These are phyloP conservation scores for Colletotrichum godetiae DNA, from an alignment of 2,329 filamentous ascomycete species.

Conservation along the genomic window DNA sequence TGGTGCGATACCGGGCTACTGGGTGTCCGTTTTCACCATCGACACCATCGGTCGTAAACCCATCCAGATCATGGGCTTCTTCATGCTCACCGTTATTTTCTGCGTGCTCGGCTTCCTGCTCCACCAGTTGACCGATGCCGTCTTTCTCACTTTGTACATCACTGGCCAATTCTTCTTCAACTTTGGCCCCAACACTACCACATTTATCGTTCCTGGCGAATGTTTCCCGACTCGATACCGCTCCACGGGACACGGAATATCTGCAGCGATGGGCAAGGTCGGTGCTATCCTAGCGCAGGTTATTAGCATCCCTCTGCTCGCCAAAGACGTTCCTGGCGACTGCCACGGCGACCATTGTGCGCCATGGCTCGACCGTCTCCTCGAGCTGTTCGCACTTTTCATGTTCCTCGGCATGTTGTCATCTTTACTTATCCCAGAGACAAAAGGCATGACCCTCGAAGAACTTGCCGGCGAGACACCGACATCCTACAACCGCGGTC, in stretches of 20 bases:
- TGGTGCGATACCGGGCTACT: slow-evolving; percentile 83
- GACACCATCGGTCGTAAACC: slow-evolving; percentile 83
- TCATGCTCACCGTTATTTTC: slow-evolving; percentile 71
- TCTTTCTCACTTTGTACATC: slow-evolving; percentile 71
- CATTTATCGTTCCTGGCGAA: slow-evolving; percentile 73
- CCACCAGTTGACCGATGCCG: slow-evolving; percentile 56
- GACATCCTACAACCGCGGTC: slow-evolving; percentile 66
- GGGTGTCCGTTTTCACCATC: slow-evolving; percentile 78
- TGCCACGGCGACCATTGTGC: slow-evolving; percentile 61
- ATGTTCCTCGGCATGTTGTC: slow-evolving; percentile 79
- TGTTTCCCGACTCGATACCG: slow-evolving; percentile 74
- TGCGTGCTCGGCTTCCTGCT: slow-evolving; percentile 72
- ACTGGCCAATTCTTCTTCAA: slow-evolving; percentile 76
- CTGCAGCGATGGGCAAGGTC: slow-evolving; percentile 74
- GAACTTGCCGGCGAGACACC: slow-evolving; percentile 75
- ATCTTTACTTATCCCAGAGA: slow-evolving; percentile 81
- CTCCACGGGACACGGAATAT: slow-evolving; percentile 72
- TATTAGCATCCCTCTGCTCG: slow-evolving; percentile 72
- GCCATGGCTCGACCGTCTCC: slow-evolving; percentile 76
- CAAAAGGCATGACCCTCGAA: slow-evolving; percentile 79
- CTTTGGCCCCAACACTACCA: slow-evolving; percentile 74
- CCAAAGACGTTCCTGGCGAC: slow-evolving; percentile 62
- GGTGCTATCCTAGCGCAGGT: slow-evolving; percentile 76
- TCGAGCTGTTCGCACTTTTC: slow-evolving; percentile 84
- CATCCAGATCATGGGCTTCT: slow-evolving; percentile 75